Percentiles rank a stretch among this genome's conserved stretches.
phyloP scores from a whole-genome alignment of 345 rosid genomes.

The Combretum micranthum region DNA sequence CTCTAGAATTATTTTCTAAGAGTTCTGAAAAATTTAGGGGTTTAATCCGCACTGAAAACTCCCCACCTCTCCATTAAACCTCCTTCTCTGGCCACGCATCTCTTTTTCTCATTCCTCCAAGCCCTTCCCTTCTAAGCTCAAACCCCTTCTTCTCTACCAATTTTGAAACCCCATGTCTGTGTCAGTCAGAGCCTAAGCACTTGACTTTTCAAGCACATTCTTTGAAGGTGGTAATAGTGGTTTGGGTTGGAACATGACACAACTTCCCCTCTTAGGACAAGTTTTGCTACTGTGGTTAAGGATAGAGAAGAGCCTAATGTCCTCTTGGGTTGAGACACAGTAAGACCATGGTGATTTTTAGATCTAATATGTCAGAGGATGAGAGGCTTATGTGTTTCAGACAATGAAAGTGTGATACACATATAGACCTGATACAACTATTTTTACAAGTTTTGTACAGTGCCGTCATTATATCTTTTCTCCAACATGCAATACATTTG shows the following conservation, averaged over 20 bases:
- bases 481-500: too few relatives aligned
- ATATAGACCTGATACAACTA: too few relatives aligned
- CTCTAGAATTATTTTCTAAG: too few relatives aligned
- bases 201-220: constrained; percentile 73
- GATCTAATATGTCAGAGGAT: constrained; percentile 97
- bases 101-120: constrained; percentile 34
- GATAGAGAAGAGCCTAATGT: constrained; percentile 79
- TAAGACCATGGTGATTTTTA: constrained; percentile 77
- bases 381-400: too few relatives aligned
- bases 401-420: too few relatives aligned
- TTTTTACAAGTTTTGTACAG: too few relatives aligned
- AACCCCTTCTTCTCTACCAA: constrained; percentile 9
- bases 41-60: constrained; percentile 16
- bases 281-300: constrained; percentile 45
- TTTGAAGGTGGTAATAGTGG: constrained; percentile 46
- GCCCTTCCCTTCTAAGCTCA: constrained; percentile 29
- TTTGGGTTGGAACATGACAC: constrained; percentile 64
- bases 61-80: constrained; percentile 18
- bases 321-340: constrained; percentile 88
- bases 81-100: constrained; percentile 29
- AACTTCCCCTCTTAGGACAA: constrained; percentile 33
- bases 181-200: constrained; percentile 48
- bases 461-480: too few relatives aligned
- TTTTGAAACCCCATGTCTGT: not conserved
- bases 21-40: too few relatives aligned